phyloP scores from a whole-genome alignment of 83 land plant genomes.

The Diphasiastrum complanatum region DNA sequence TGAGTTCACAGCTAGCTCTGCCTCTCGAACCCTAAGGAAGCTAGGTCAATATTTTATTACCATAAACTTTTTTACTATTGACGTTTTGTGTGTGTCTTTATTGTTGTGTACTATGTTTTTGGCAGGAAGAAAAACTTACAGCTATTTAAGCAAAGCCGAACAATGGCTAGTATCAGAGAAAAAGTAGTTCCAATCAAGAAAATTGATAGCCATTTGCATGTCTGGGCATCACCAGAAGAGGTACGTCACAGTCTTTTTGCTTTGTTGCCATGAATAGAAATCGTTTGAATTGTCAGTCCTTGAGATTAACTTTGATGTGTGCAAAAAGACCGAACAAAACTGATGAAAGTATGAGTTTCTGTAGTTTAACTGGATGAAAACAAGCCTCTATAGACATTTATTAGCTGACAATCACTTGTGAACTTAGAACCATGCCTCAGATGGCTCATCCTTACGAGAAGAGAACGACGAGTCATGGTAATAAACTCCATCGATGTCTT shows the following conservation, averaged over 20 bases:
- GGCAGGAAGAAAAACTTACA: conserved; percentile 13
- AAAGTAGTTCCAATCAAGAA: background rate
- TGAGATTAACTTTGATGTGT: background rate
- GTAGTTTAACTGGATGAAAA: too few relatives aligned
- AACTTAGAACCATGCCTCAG: too few relatives aligned
- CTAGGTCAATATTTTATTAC: background rate
- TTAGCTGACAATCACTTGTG: too few relatives aligned
- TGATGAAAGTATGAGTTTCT: too few relatives aligned
- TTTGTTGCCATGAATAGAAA: background rate
- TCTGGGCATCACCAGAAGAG: conserved; percentile 46
- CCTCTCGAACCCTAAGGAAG: background rate
- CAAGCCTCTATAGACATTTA: too few relatives aligned
- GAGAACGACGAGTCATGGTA: too few relatives aligned
- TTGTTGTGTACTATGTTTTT: background rate
- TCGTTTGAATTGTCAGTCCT: background rate
- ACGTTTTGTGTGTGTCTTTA: background rate
- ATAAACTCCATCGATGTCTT: too few relatives aligned
- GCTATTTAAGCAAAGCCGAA: background rate
- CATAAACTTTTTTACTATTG: background rate
- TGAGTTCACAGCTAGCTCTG: background rate
- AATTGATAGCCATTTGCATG: conserved; percentile 32
- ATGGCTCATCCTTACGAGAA: too few relatives aligned
- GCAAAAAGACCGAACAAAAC: too few relatives aligned
- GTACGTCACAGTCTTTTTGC: conserved; percentile 18
- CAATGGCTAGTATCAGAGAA: conserved; percentile 1